Conservation (phyloP, 2,329 filamentous ascomycete genomes). For the Colletotrichum sansevieriae region DNA sequence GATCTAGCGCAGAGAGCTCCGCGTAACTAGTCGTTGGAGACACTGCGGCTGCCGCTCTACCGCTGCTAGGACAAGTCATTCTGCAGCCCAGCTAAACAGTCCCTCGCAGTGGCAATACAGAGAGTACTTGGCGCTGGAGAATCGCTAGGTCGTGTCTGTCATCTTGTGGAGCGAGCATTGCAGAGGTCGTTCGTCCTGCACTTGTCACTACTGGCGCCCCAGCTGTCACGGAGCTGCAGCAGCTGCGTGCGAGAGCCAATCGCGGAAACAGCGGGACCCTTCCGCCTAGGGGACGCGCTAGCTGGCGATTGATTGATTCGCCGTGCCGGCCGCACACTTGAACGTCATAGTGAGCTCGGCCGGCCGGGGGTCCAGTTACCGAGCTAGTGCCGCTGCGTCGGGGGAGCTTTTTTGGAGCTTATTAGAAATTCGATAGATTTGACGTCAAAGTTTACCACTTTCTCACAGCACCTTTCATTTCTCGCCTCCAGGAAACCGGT, state of each 20-base stretch:
- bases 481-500: too few species aligned
- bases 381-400: slow-evolving; percentile 34
- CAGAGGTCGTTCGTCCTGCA: background rate
- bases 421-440: background rate
- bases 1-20: slow-evolving; percentile 2
- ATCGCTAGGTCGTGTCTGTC: too few species aligned
- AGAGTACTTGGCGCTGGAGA: too few species aligned
- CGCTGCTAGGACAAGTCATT: slow-evolving; percentile 15
- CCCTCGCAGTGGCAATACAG: background rate
- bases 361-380: slow-evolving; percentile 37
- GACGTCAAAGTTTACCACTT: slow-evolving; percentile 6
- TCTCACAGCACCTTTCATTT: background rate
- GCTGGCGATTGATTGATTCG: slow-evolving; percentile 26
- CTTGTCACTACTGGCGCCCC: slow-evolving; percentile 11
- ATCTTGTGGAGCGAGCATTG: too few species aligned
- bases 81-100: background rate
- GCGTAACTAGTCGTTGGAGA: slow-evolving; percentile 12
- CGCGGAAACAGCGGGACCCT: slow-evolving; percentile 28
- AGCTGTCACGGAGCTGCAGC: background rate
- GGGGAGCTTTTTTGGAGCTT: slow-evolving; percentile 20
- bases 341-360: slow-evolving; percentile 39
- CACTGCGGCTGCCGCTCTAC: background rate
- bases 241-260: slow-evolving; percentile 29
- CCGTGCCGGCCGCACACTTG: background rate
- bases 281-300: slow-evolving; percentile 12